Conservation (phyloP, 345 rosid species). For the Ceriops decandra region DNA sequence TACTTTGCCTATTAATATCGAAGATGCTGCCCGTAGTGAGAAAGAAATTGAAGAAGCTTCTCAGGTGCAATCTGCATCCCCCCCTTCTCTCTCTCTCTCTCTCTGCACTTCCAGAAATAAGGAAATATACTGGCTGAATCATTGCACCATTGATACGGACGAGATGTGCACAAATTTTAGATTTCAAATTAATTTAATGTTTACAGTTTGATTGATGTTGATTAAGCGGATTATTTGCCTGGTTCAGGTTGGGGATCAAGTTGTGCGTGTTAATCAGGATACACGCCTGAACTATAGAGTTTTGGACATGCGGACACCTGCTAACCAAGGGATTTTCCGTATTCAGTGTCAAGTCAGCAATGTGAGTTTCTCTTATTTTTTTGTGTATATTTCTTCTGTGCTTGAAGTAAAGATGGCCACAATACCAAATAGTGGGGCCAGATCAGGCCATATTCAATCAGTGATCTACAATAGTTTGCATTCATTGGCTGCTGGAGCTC, state of each 20-base stretch:
- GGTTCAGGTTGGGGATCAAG: constrained; percentile 50
- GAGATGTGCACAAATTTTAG: not conserved
- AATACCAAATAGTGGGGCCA: too few relatives aligned
- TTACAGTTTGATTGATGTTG: not conserved
- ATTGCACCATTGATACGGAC: not conserved
- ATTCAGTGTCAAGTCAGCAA: constrained; percentile 51
- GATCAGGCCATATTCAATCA: not conserved
- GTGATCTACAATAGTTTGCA: not conserved
- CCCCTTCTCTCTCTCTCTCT: not conserved
- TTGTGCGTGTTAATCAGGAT: constrained; percentile 77
- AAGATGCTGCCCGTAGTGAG: constrained; percentile 84
- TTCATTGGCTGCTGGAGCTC: not conserved
- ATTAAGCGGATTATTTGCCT: constrained; percentile 9
- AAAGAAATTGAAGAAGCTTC: constrained; percentile 60
- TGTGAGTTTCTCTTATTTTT: constrained; percentile 26
- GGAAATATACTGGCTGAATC: too few relatives aligned
- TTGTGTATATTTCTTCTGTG: not conserved
- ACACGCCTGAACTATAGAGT: constrained; percentile 70
- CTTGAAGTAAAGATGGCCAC: not conserved
- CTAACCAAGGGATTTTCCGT: constrained; percentile 76
- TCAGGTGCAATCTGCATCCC: constrained; percentile 33
- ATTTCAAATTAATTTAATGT: not conserved
- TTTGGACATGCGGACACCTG: constrained; percentile 73
- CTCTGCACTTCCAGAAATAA: not conserved
- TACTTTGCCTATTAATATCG: constrained; percentile 60